Conservation (phyloP, 495 filamentous ascomycete species). For the Aspergillus baeticus region DNA sequence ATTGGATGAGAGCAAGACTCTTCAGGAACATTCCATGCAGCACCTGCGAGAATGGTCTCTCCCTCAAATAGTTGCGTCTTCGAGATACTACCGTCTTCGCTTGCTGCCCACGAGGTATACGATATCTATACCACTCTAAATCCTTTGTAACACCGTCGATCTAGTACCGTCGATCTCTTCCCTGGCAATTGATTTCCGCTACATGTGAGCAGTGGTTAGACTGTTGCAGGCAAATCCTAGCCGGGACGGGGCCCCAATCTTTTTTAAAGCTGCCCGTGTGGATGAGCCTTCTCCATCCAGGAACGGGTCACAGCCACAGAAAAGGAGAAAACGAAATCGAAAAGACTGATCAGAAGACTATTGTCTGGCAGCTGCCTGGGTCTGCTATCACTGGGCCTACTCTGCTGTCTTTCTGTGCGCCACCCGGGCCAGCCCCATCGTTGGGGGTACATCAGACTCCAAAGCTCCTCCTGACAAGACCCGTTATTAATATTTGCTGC, state of each 20-base stretch:
- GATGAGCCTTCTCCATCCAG: slow-evolving; percentile 1
- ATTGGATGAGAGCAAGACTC: neutral
- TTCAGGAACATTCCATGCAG: slow-evolving; percentile 5
- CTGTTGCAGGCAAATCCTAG: slow-evolving; percentile 2
- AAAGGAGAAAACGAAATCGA: neutral
- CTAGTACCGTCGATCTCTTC: slow-evolving; percentile 3
- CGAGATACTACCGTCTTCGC: neutral
- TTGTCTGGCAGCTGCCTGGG: too few relatives aligned
- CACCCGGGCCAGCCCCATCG: slow-evolving; percentile 2
- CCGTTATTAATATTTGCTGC: neutral
- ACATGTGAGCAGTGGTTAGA: slow-evolving; percentile 3
- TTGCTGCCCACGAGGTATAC: too few relatives aligned
- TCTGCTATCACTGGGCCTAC: too few relatives aligned
- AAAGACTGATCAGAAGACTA: neutral
- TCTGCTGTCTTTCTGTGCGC: neutral
- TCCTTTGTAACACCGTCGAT: neutral
- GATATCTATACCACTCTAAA: too few relatives aligned
- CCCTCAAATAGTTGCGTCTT: neutral
- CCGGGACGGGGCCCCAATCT: neutral
- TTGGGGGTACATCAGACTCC: neutral
- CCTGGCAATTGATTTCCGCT: slow-evolving; percentile 8
- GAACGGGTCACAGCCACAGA: slow-evolving; percentile 4
- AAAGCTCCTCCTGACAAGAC: neutral
- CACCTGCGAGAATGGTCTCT: neutral
- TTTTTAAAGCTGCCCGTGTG: slow-evolving; percentile 1